Evolutionary conservation across 1,284 basidiomycete species (phyloP), one percentile per base, ranked within the genome.

Genomic region (Malassezia sympodialis): DNA sequence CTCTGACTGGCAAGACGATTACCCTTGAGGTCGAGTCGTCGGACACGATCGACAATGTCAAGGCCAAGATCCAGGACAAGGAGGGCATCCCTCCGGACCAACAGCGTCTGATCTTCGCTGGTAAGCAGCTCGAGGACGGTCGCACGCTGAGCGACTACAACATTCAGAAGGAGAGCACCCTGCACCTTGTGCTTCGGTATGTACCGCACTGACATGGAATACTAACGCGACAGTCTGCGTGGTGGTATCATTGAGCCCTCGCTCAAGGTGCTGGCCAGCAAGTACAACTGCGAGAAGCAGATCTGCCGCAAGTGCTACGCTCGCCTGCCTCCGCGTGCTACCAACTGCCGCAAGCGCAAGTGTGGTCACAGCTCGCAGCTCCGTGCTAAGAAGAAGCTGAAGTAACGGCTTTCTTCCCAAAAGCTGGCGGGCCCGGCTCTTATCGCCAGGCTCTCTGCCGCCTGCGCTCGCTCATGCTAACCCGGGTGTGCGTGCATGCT

Each of bases 281-380:
- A 93, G 79, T 91, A 67, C 74, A 78, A 78, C 75, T 77, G 76
- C 48, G 60, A 64, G 40, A 58, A 90, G 77, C 94, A 75, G 69
- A 75, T 96, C 75, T 98, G 93, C 84, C 90, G 93, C 79, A 96
- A 96, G 80, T 96, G 94, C 82, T 98, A 98, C 79, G 93, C 93
- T 52, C 93, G 94, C 76, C 90, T 96, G 69, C 91, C 93, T 68
- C 91, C 90, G 56, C 90, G 93, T 79, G 93, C 93, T 43, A 96
- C 90, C 81, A 96, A 96, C 84, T 98, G 93, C 84, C 83, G 90
- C 76, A 93, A 94, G 68, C 61, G 64, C 54, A 59, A 69, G 61
- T 76, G 74, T 58, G 75, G 74, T 45, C 72, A 75, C 69, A 67
- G 67, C 47, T 67, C 64, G 39, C 72, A 75, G 66, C 67, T 75